Percentiles rank a stretch among this genome's conserved stretches.
phyloP scores from a whole-genome alignment of 495 filamentous ascomycete species.

The Penicillium mononematosum region DNA sequence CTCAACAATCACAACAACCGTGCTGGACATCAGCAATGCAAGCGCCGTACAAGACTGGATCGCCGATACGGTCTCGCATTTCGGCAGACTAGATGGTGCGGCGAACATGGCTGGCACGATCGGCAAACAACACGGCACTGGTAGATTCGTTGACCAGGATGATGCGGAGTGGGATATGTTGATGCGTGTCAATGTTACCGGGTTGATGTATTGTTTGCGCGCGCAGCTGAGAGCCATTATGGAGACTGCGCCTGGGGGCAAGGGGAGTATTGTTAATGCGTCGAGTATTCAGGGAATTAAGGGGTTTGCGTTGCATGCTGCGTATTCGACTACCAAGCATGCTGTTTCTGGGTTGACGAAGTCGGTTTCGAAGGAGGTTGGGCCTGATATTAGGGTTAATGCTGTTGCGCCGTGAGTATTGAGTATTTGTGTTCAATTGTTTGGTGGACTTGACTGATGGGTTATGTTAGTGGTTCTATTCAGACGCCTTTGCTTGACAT shows the following conservation, averaged over 20 bases:
- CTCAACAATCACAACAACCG: slow-evolving; percentile 27
- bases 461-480: slow-evolving; percentile 46
- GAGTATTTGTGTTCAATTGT: slow-evolving; percentile 23
- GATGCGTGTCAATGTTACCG: slow-evolving; percentile 55
- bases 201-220: slow-evolving; percentile 57
- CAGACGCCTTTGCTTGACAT: slow-evolving; percentile 51
- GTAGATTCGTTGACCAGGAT: slow-evolving; percentile 37
- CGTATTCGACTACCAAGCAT: slow-evolving; percentile 59
- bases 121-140: slow-evolving; percentile 35
- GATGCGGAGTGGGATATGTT: slow-evolving; percentile 54
- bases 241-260: slow-evolving; percentile 27
- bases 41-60: slow-evolving; percentile 51
- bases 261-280: slow-evolving; percentile 60
- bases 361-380: slow-evolving; percentile 57
- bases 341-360: slow-evolving; percentile 60
- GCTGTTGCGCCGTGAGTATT: slow-evolving; percentile 53
- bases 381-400: slow-evolving; percentile 58
- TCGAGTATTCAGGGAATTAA: slow-evolving; percentile 53
- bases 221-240: slow-evolving; percentile 51
- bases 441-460: slow-evolving; percentile 5
- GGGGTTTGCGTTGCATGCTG: slow-evolving; percentile 47
- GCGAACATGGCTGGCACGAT: slow-evolving; percentile 58
- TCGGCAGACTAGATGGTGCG: slow-evolving; percentile 54
- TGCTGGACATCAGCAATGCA: slow-evolving; percentile 41
- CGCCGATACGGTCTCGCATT: slow-evolving; percentile 36